Base-by-base conservation (phyloP, 2,329 filamentous ascomycete species). In the Xylaria arbuscula region DNA sequence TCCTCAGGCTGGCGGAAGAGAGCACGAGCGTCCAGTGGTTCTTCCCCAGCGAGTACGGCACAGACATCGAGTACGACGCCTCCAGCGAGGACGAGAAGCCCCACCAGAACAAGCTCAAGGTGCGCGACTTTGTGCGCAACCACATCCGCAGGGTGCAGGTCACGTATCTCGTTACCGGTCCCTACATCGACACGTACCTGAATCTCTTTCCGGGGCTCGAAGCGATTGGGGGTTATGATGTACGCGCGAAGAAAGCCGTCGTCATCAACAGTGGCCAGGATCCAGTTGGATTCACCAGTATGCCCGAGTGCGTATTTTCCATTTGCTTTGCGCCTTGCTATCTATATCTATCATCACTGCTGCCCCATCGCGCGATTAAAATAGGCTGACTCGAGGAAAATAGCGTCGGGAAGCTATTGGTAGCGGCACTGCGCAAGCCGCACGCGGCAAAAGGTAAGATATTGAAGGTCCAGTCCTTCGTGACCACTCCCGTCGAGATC, bases 381-480 rank as follows among this genome's bases (percentile, higher is more conserved):
- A 19, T 10, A 51, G 15, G 34, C 62, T 62, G 34, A 68, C 56
- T 64, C 28, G 72, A 47, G 15, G 45, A 11, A 19, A 11, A 5
- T 57, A 90, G 88, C 73, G 90, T 93, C 10, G 91, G 91, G 4
- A 89, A 87, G 64, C 84, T 91, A 28, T 84, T 93, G 1, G 87
- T 89, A 1, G 87, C 87, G 0, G 85, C 89, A 0, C 82, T 93
- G 15, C 83, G 82, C 17, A 86, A 89, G 66, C 87, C 88, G 2
- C 78, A 84, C 10, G 81, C 78, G 6, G 83, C 87, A 0, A 82
- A 82, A 40, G 87, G 87, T 70, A 84, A 86, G 62, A 85, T 87
- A 0, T 79, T 93, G 40, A 90, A 88, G 66, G 89, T 93, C 1
- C 90, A 93, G 74, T 93, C 90, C 0, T 93, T 93, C 72, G 89